phyloP scores from a whole-genome alignment of 805 yeast species.

The Lipomyces yamadae region DNA sequence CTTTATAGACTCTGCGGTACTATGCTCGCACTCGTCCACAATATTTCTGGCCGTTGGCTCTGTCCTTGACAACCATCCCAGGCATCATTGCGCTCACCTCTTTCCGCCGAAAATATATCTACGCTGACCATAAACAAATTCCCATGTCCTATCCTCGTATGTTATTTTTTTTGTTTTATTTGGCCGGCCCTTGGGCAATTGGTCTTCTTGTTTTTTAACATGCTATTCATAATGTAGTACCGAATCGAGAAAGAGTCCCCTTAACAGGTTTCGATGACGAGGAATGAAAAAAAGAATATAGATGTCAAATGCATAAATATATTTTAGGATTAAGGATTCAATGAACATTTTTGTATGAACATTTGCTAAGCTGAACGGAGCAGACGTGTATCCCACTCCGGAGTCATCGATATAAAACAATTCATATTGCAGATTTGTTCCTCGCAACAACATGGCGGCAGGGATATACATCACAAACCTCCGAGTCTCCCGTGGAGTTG shows the following conservation, averaged over 20 bases:
- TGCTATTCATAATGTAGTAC: constrained; percentile 26
- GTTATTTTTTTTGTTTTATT: constrained; percentile 15
- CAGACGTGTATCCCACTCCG: neutral
- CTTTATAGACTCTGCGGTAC: constrained; percentile 57
- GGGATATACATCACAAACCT: too few relatives aligned
- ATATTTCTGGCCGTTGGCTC: constrained; percentile 61
- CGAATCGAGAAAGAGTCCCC: constrained; percentile 19
- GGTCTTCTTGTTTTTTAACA: constrained; percentile 41
- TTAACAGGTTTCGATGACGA: constrained; percentile 24
- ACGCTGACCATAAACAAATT: constrained; percentile 62
- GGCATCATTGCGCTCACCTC: constrained; percentile 37
- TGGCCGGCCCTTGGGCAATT: neutral
- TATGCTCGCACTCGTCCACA: constrained; percentile 76
- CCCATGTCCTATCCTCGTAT: constrained; percentile 52
- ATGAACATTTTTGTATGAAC: neutral
- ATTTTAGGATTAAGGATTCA: neutral
- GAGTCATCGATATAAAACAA: too few relatives aligned
- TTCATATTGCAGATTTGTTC: too few relatives aligned
- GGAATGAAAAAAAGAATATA: constrained; percentile 5
- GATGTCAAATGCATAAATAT: neutral
- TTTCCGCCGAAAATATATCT: constrained; percentile 51
- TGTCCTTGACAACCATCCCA: constrained; percentile 54
- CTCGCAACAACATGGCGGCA: too few relatives aligned
- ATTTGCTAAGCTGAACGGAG: neutral
- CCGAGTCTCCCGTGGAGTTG: too few relatives aligned